A percentile compares a stretch with the other conserved stretches of the same genome.
These are phyloP conservation scores for Lunasporangiospora selenospora DNA, from an alignment of 192 early-diverging fungal genomes.

Conservation along the genomic window DNA sequence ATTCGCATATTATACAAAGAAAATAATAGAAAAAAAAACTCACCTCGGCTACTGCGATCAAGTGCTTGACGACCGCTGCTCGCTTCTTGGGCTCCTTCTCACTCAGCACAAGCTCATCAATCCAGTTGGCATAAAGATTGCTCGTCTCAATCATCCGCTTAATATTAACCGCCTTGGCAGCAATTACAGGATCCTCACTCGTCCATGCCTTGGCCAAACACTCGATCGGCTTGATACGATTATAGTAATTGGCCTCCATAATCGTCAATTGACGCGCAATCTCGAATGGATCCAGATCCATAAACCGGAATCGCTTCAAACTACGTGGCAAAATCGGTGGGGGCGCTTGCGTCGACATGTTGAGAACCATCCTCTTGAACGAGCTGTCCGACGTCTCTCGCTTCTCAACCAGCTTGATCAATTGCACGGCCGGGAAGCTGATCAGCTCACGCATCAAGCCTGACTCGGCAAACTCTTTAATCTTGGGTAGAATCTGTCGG, in stretches of 20 bases:
- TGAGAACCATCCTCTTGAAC: conserved; percentile 63
- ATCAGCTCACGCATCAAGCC: conserved; percentile 74
- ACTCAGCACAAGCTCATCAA: conserved; percentile 80
- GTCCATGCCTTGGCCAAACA: conserved; percentile 90
- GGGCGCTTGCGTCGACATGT: conserved; percentile 63
- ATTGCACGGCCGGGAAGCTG: conserved; percentile 68
- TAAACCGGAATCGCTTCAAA: conserved; percentile 71
- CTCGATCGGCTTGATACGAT: conserved; percentile 80
- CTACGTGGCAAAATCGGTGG: conserved; percentile 80
- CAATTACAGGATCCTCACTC: conserved; percentile 56
- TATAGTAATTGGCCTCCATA: conserved; percentile 80
- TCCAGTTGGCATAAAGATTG: conserved; percentile 84
- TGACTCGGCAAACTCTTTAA: conserved; percentile 77
- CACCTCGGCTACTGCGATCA: conserved; percentile 81
- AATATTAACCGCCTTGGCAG: conserved; percentile 80
- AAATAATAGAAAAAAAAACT: not conserved
- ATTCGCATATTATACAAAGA: not conserved
- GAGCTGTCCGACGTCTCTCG: conserved; percentile 60
- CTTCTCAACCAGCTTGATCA: conserved; percentile 77
- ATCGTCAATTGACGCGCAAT: conserved; percentile 93
- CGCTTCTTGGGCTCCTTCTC: conserved; percentile 86
- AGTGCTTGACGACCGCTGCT: conserved; percentile 76
- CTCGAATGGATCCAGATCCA: conserved; percentile 90
- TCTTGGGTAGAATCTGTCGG: conserved; percentile 64
- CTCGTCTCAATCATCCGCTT: conserved; percentile 86